These are phyloP conservation scores for Kalanchoe fedtschenkoi DNA, from an alignment of 164 flowering plant species.

Conservation along the genomic window DNA sequence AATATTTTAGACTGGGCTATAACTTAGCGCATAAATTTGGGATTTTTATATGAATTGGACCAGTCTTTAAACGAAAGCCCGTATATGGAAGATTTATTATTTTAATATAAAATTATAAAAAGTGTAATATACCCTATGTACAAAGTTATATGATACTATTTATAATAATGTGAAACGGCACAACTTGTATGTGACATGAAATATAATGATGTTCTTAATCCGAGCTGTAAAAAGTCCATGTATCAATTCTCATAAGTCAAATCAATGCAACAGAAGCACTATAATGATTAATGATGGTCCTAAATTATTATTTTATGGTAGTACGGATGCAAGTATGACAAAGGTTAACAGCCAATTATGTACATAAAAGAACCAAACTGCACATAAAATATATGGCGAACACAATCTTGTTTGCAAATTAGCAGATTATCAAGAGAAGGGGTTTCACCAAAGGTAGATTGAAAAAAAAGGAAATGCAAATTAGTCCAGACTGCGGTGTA, in stretches of 20 bases:
- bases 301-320: slow-evolving; percentile 10
- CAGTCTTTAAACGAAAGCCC: too few species aligned
- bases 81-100: too few species aligned
- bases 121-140: too few species aligned
- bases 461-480: not conserved
- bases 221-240: too few species aligned
- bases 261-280: not conserved
- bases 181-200: too few species aligned
- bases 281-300: not conserved
- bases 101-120: too few species aligned
- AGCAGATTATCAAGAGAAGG: not conserved
- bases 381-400: not conserved
- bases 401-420: not conserved
- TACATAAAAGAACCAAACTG: not conserved
- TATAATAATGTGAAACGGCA: too few species aligned
- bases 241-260: not conserved
- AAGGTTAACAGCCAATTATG: not conserved
- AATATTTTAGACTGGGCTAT: too few species aligned
- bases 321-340: not conserved
- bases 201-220: too few species aligned
- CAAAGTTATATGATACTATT: too few species aligned
- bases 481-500: not conserved
- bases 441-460: not conserved
- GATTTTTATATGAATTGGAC: too few species aligned
- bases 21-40: too few species aligned